Evolutionary conservation across 257 asterid genomes (phyloP).

Genomic region (Solanum chiquidenum): DNA sequence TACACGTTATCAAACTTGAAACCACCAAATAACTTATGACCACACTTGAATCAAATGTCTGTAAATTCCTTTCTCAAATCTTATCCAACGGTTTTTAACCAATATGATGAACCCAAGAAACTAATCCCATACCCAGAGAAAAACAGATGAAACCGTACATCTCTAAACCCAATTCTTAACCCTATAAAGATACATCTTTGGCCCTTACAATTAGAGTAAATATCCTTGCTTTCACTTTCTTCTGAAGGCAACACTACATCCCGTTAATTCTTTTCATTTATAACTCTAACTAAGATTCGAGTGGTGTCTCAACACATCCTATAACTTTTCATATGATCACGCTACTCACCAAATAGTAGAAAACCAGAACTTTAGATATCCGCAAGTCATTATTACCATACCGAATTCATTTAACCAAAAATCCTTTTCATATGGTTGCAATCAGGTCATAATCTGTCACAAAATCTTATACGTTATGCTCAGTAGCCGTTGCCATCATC

Average conservation of each 20-base stretch:
- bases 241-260: background rate
- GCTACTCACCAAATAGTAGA: background rate
- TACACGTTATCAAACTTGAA: background rate
- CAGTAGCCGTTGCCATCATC: background rate
- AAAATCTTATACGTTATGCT: no score
- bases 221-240: background rate
- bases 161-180: background rate
- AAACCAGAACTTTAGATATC: background rate
- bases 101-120: background rate
- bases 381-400: background rate
- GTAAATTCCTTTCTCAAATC: background rate
- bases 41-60: background rate
- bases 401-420: background rate
- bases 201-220: background rate
- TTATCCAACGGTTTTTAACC: background rate
- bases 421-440: no score
- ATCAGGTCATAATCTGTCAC: background rate
- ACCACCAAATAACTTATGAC: background rate
- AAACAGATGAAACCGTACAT: background rate
- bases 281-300: background rate
- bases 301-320: background rate
- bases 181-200: background rate
- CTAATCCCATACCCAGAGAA: background rate
- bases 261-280: background rate
- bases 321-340: background rate